Conservation (phyloP, 805 yeast genomes). For the Starmerella gropengiesseri region DNA sequence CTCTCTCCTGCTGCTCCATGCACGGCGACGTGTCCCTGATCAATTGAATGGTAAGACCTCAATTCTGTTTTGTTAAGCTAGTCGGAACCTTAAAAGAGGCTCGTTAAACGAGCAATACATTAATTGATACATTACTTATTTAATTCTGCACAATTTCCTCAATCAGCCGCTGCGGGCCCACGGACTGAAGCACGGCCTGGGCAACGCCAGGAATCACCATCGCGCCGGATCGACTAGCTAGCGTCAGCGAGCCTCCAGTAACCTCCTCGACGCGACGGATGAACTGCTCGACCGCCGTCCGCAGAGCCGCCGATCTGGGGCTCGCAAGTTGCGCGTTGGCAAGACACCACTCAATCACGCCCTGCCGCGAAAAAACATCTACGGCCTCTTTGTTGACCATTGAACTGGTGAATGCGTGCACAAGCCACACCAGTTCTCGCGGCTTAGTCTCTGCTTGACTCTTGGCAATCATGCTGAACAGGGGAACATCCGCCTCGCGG, state of each 20-base stretch:
- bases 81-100: no score
- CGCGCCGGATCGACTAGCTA: slow-evolving; percentile 19
- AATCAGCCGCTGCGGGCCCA: slow-evolving; percentile 1
- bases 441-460: slow-evolving; percentile 33
- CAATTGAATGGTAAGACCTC: no score
- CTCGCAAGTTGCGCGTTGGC: slow-evolving; percentile 28
- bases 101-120: no score
- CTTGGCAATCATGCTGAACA: slow-evolving; percentile 25
- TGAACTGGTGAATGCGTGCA: slow-evolving; percentile 41
- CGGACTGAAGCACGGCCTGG: slow-evolving; percentile 8
- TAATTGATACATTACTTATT: neutral
- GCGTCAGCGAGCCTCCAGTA: slow-evolving; percentile 13
- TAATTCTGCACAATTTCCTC: slow-evolving; percentile 9
- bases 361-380: slow-evolving; percentile 39
- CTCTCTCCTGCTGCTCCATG: no score
- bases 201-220: slow-evolving; percentile 11
- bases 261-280: slow-evolving; percentile 18
- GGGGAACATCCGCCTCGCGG: slow-evolving; percentile 36
- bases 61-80: no score
- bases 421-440: slow-evolving; percentile 56
- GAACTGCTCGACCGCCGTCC: slow-evolving; percentile 12
- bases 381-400: slow-evolving; percentile 43
- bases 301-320: slow-evolving; percentile 11
- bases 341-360: slow-evolving; percentile 57
- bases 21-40: no score